Percentiles rank a stretch among this genome's conserved stretches.
Evolutionary conservation across 2,329 filamentous ascomycete genomes (phyloP).

Genomic region (Hypomyces perniciosus): DNA sequence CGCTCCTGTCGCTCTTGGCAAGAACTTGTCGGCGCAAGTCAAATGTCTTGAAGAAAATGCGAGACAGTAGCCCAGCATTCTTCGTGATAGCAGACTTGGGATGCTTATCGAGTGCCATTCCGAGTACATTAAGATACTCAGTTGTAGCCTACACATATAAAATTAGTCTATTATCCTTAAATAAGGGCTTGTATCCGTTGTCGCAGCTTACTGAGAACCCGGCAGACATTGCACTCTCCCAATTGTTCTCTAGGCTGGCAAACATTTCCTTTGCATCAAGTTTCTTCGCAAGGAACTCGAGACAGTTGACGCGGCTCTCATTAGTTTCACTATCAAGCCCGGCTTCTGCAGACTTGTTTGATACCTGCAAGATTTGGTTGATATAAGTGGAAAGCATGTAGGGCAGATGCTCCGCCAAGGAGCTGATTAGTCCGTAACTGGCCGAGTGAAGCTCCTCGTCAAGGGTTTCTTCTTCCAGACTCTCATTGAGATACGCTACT

Average conservation of each 20-base stretch:
- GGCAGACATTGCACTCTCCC: constrained; percentile 55
- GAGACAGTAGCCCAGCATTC: constrained; percentile 63
- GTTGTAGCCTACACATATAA: constrained; percentile 46
- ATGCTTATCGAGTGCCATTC: constrained; percentile 67
- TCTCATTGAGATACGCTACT: constrained; percentile 63
- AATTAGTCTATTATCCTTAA: constrained; percentile 17
- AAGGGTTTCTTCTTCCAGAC: constrained; percentile 46
- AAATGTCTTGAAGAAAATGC: constrained; percentile 52
- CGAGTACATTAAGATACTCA: constrained; percentile 66
- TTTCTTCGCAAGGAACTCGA: constrained; percentile 69
- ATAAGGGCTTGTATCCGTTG: background rate
- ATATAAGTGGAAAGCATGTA: constrained; percentile 83
- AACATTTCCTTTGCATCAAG: constrained; percentile 74
- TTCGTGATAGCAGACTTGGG: constrained; percentile 73
- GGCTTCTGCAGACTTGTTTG: constrained; percentile 63
- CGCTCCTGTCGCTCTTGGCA: constrained; percentile 40
- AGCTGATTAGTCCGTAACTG: constrained; percentile 70
- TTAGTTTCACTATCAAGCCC: constrained; percentile 56
- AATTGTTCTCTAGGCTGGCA: constrained; percentile 64
- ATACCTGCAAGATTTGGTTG: constrained; percentile 63
- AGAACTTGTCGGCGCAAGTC: constrained; percentile 59
- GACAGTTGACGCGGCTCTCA: constrained; percentile 61
- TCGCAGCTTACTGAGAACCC: constrained; percentile 53
- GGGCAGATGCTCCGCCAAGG: constrained; percentile 75
- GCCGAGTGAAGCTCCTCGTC: constrained; percentile 71